phyloP scores from a whole-genome alignment of 208 protist genomes.

The Leishmania braziliensis region DNA sequence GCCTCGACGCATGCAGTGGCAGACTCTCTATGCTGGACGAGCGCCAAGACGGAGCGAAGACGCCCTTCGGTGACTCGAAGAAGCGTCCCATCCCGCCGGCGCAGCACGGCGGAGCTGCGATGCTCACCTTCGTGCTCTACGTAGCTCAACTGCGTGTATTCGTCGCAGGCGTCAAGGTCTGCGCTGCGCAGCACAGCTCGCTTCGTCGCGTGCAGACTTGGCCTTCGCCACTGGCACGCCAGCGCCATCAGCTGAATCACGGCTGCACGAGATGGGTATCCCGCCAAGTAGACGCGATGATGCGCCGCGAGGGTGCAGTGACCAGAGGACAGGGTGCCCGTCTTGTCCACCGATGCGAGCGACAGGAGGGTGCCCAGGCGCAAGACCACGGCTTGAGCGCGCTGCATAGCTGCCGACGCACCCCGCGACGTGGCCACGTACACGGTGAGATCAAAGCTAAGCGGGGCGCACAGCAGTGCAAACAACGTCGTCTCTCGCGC shows the following conservation, averaged over 20 bases:
- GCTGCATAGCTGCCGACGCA: conserved; percentile 63
- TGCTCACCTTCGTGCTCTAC: conserved; percentile 24
- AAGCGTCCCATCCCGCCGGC: conserved; percentile 43
- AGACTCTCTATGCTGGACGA: conserved; percentile 35
- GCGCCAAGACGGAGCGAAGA: conserved; percentile 54
- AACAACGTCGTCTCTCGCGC: conserved; percentile 35
- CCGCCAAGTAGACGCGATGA: conserved; percentile 37
- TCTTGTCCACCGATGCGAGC: conserved; percentile 89
- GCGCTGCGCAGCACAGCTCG: conserved; percentile 63
- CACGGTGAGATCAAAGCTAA: conserved; percentile 50
- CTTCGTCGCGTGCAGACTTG: conserved; percentile 58
- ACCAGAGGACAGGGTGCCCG: conserved; percentile 92
- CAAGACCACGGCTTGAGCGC: conserved; percentile 86
- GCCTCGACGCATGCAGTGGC: conserved; percentile 15
- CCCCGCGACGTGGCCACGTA: conserved; percentile 69
- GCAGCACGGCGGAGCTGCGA: conserved; percentile 55
- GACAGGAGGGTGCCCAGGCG: conserved; percentile 83
- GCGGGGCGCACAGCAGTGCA: conserved; percentile 36
- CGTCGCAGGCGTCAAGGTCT: conserved; percentile 61
- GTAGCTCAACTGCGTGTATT: conserved; percentile 52
- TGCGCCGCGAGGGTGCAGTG: conserved; percentile 59
- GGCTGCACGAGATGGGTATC: conserved; percentile 37
- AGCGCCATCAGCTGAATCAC: conserved; percentile 67
- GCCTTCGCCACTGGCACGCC: conserved; percentile 76
- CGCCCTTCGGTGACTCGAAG: conserved; percentile 78